A percentile compares a stretch with the other conserved stretches of the same genome.
Evolutionary conservation across 345 rosid genomes (phyloP).

Genomic region (Sonneratia alba): DNA sequence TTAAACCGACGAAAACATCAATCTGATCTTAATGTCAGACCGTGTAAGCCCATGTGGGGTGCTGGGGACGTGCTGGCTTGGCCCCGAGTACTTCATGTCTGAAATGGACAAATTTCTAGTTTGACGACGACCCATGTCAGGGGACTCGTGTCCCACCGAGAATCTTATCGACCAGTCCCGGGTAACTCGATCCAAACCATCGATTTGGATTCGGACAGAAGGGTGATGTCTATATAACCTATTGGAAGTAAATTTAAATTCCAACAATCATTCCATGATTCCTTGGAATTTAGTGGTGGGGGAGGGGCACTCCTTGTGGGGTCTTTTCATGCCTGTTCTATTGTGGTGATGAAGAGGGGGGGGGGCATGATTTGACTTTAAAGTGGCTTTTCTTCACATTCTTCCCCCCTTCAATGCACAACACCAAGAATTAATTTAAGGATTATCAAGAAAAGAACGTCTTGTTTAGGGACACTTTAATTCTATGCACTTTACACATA

Average conservation of each 20-base stretch:
- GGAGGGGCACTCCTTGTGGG: not conserved
- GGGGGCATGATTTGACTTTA: constrained; percentile 10
- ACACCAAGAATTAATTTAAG: not conserved
- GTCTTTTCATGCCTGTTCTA: not conserved
- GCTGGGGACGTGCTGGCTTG: constrained; percentile 21
- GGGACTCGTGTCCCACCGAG: constrained; percentile 3
- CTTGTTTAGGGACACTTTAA: not conserved
- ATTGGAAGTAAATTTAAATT: not conserved
- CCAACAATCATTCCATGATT: not conserved
- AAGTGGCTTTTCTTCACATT: constrained; percentile 33
- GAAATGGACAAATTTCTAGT: constrained; percentile 19
- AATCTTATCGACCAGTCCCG: not conserved
- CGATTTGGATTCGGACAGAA: not conserved
- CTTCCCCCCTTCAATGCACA: constrained; percentile 20
- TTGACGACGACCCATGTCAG: constrained; percentile 22
- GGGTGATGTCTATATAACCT: not conserved
- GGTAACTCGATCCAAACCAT: not conserved
- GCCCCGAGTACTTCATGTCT: constrained; percentile 23
- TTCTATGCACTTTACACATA: not conserved
- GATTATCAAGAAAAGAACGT: constrained; percentile 6
- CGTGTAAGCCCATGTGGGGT: constrained; percentile 36
- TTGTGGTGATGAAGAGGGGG: constrained; percentile 2
- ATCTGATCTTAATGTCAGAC: constrained; percentile 20
- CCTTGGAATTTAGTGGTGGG: not conserved
- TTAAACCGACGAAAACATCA: not conserved